Evolutionary conservation across 805 yeast species (phyloP), one percentile per base, ranked within the genome.

Genomic region (Isabelozyma rhagii): DNA sequence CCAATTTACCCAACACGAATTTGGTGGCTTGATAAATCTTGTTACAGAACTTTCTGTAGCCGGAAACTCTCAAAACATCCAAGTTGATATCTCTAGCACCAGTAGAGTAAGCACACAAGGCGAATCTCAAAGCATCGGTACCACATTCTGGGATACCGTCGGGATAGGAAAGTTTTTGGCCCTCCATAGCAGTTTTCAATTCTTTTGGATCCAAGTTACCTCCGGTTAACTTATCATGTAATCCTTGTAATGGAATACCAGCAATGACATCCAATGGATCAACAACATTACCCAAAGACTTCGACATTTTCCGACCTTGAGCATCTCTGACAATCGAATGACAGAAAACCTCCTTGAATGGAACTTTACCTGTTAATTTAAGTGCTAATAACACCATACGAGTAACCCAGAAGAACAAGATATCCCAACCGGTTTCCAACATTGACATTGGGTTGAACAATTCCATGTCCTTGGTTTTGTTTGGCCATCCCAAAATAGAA

Each of bases 381-480:
- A 91, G 69, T 55, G 97, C 94, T 64, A 94, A 76, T 75, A 93
- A 80, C 56, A 93, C 86, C 99, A 94, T 94, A 75, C 99, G 84
- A 28, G 94, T 81, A 47, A 94, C 98, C 99, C 99, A 94, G 87
- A 94, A 94, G 83, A 94, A 94, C 66, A 94, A 78, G 66, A 93
- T 93, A 77, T 93, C 99, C 99, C 99, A 94, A 61, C 99, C 99
- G 46, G 99, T 94, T 74, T 94, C 99, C 63, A 94, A 77, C 87
- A 94, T 77, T 27, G 96, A 85, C 85, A 91, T 86, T 58, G 99
- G 98, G 64, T 83, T 86, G 74, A 89, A 94, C 47, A 72, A 72
- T 60, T 82, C 78, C 80, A 90, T 71, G 67, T 94, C 99, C 47
- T 69, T 62, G 48, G 92, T 80, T 65, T 81, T 74, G 51, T 84